Evolutionary conservation across 2,329 filamentous ascomycete species (phyloP).

Genomic region (Stagonosporopsis tanaceti): DNA sequence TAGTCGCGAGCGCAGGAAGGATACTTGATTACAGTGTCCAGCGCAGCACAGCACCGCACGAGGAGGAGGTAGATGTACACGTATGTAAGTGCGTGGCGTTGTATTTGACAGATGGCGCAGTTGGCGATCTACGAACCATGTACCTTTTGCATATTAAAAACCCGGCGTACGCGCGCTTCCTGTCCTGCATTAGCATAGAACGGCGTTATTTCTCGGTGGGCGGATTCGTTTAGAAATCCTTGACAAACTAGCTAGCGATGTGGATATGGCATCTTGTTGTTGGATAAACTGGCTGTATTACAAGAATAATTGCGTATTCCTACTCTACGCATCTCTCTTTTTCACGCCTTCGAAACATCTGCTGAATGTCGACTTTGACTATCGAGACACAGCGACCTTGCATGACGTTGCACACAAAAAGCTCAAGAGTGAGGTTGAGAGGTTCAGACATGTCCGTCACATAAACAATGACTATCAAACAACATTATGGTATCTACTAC

Average conservation of each 20-base stretch:
- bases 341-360: too few species aligned
- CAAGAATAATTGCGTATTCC: too few species aligned
- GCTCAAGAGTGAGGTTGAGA: too few species aligned
- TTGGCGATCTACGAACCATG: neutral
- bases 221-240: neutral
- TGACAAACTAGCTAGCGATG: too few species aligned
- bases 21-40: neutral
- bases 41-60: neutral
- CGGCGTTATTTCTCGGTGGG: conserved; percentile 3
- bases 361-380: too few species aligned
- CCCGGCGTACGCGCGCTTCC: conserved; percentile 5
- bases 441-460: neutral
- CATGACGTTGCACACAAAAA: too few species aligned
- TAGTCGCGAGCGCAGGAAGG: conserved; percentile 40
- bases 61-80: neutral
- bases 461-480: neutral
- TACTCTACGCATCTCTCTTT: too few species aligned
- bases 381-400: too few species aligned
- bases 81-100: too few species aligned
- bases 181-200: conserved; percentile 2
- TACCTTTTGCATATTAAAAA: conserved; percentile 7
- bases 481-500: conserved; percentile 14
- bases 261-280: too few species aligned
- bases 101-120: too few species aligned
- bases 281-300: too few species aligned